Conservation (phyloP, 2,329 filamentous ascomycete genomes). For the Alternaria sp. region DNA sequence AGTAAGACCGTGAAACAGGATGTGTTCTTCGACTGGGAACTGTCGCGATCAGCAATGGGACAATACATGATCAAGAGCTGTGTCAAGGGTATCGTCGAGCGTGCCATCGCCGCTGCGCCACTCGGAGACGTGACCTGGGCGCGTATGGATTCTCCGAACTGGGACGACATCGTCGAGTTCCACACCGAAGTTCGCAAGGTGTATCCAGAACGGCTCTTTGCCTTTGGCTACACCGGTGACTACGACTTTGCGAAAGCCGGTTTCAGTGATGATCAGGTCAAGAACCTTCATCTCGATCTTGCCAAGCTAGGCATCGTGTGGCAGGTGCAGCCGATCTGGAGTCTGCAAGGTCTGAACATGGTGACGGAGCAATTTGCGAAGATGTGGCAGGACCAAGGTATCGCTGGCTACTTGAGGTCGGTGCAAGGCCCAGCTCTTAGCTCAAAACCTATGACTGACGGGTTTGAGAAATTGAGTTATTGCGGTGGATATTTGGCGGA, state of each 20-base stretch:
- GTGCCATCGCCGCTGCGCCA: conserved; percentile 45
- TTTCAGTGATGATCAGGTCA: conserved; percentile 40
- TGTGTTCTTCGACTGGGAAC: conserved; percentile 44
- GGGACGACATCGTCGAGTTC: conserved; percentile 48
- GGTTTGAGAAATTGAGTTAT: conserved; percentile 47
- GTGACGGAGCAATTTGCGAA: conserved; percentile 44
- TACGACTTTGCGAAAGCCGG: conserved; percentile 48
- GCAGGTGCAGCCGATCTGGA: conserved; percentile 53
- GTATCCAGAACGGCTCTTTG: conserved; percentile 47
- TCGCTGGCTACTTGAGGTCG: conserved; percentile 44
- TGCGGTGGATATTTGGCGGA: conserved; percentile 48
- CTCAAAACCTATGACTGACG: conserved; percentile 39
- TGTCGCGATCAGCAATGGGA: conserved; percentile 42
- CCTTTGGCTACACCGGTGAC: conserved; percentile 49
- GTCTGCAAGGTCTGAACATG: conserved; percentile 45
- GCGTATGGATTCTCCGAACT: conserved; percentile 45
- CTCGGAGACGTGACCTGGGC: conserved; percentile 50
- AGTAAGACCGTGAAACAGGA: conserved; percentile 21
- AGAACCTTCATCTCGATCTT: conserved; percentile 41
- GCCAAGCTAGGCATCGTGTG: conserved; percentile 50
- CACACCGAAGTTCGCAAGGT: conserved; percentile 45
- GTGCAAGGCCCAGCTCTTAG: conserved; percentile 33
- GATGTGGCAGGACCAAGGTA: conserved; percentile 45
- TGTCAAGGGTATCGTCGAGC: conserved; percentile 42
- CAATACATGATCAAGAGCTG: conserved; percentile 46